Conservation (phyloP, 345 rosid species). For the Gossypium rotundifolium region DNA sequence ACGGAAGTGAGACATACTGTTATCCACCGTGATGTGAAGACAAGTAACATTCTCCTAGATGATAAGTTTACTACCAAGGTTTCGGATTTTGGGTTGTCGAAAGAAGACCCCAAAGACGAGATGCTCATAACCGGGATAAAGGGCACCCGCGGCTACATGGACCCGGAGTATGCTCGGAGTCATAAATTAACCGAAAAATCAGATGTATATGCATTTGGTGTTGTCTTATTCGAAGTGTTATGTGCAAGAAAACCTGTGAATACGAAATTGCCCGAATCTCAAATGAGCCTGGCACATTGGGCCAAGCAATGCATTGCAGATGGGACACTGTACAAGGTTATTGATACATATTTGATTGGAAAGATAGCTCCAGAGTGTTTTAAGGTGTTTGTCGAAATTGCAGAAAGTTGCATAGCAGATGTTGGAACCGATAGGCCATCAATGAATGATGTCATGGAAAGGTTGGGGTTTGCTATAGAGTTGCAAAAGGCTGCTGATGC, state of each 20-base stretch:
- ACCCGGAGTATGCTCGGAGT: neutral
- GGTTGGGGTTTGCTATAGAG: slow-evolving; percentile 17
- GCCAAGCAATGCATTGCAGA: neutral
- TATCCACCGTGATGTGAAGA: slow-evolving; percentile 4
- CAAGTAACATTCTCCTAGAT: slow-evolving; percentile 2
- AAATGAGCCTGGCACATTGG: slow-evolving; percentile 16
- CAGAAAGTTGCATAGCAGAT: slow-evolving; percentile 14
- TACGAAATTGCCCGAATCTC: neutral
- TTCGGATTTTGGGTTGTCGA: slow-evolving; percentile 25
- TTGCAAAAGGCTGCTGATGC: slow-evolving; percentile 17
- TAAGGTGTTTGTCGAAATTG: slow-evolving; percentile 15
- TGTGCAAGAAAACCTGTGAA: slow-evolving; percentile 14
- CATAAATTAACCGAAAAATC: slow-evolving; percentile 21
- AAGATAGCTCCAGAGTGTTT: slow-evolving; percentile 9
- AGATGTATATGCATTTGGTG: slow-evolving; percentile 28
- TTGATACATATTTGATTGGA: slow-evolving; percentile 18
- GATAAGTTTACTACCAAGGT: slow-evolving; percentile 10
- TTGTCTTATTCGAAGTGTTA: slow-evolving; percentile 21
- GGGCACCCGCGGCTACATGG: neutral
- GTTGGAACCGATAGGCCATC: slow-evolving; percentile 16
- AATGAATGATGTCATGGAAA: slow-evolving; percentile 21
- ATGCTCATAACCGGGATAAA: neutral
- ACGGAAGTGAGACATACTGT: slow-evolving; percentile 6
- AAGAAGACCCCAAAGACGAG: slow-evolving; percentile 2
- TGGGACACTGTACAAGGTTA: slow-evolving; percentile 11